Evolutionary conservation across 2,329 filamentous ascomycete genomes (phyloP).

Genomic region (Aspergillus novoparasiticus): DNA sequence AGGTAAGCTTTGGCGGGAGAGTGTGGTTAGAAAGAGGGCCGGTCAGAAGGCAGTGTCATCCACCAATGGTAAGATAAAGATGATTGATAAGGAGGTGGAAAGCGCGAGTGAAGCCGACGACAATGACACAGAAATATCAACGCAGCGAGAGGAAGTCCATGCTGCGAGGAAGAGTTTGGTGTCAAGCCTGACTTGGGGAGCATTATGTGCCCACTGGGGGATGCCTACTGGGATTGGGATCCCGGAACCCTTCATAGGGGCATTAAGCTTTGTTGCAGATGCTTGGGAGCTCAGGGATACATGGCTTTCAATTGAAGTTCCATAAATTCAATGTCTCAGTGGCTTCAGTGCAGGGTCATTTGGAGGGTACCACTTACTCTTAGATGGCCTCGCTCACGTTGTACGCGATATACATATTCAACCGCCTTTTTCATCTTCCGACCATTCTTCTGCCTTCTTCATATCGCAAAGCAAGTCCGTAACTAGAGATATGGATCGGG

Average conservation of each 20-base stretch:
- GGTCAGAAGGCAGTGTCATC: background rate
- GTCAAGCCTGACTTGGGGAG: background rate
- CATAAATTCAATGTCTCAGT: background rate
- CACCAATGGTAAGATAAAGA: background rate
- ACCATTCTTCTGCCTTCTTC: too few relatives aligned
- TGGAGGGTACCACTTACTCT: too few relatives aligned
- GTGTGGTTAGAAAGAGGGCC: background rate
- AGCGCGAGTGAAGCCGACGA: background rate
- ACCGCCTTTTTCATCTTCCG: too few relatives aligned
- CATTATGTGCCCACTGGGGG: background rate
- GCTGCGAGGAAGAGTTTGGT: background rate
- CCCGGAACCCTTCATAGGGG: background rate
- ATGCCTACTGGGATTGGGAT: background rate
- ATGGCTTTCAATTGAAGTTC: background rate
- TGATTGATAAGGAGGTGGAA: background rate
- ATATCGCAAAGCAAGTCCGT: too few relatives aligned
- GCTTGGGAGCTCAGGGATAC: background rate
- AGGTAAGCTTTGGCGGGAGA: background rate
- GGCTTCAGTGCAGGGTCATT: background rate
- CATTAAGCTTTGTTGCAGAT: background rate
- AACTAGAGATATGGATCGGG: too few relatives aligned
- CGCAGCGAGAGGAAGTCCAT: background rate
- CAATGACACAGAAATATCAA: background rate
- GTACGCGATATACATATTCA: too few relatives aligned
- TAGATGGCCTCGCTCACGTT: too few relatives aligned